Base-by-base conservation (phyloP, 2,329 filamentous ascomycete species). In the Beauveria australis region DNA sequence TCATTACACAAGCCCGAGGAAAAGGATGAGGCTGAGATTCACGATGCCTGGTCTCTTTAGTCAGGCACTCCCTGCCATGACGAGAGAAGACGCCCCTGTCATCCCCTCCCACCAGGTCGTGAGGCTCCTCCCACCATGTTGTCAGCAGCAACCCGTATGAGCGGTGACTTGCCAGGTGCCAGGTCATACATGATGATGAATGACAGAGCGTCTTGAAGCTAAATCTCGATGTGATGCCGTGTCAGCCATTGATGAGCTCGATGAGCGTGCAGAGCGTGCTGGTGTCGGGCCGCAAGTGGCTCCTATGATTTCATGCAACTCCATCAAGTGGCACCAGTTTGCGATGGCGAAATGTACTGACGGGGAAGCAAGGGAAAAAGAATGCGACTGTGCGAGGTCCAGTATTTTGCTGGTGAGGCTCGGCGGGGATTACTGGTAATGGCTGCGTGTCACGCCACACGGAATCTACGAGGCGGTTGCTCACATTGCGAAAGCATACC, bases 1-100 rank as follows among this genome's bases (percentile, higher is more conserved):
- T 48, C 22, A n/a, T n/a, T 37, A 47, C 40, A 53, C 48, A 33
- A 14, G 5, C 18, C 10, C 40, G 26, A 12, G 18, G 33, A 51
- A 59, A 60, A 60, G 30, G 12, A 60, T 48, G 58, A 60, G 58
- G 58, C 58, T 60, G 58, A 47, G 41, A 49, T 53, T 60, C 49
- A 60, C 58, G 58, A 60, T 60, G 22, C 49, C 58, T 48, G n/a
- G n/a, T 33, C 44, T 14, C 22, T 59, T 33, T 53, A 53, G 58
- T 60, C 58, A 46, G 58, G 58, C 49, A 53, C 58, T 48, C 58
- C 49, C 41, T 48, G 24, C 22, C 18, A 54, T 44, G 16, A 19
- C 24, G 46, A 24, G 24, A 43, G 14, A 40, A 28, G n/a, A 24
- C 30, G 12, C 28, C 48, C 46, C 49, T 53, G 24, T 49, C 16